Evolutionary conservation across 495 filamentous ascomycete genomes (phyloP), one percentile per base, ranked within the genome.

Genomic region (Elaphomyces granulatus): DNA sequence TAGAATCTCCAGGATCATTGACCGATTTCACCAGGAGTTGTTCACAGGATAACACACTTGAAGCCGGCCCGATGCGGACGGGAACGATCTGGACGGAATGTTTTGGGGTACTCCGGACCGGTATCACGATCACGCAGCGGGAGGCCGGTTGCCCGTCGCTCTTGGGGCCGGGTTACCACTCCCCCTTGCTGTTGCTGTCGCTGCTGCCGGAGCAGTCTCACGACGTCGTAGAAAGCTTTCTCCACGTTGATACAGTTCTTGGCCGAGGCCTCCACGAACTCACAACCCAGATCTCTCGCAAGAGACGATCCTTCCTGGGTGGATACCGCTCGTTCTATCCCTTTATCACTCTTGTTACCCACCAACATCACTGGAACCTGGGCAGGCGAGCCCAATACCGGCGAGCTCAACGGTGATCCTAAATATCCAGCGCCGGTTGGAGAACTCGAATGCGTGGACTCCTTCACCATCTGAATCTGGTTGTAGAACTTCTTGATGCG

Each of bases 211-310:
- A 96, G 64, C 51, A 87, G 81, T 41, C 92, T 72, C 16, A 98
- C 90, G 9, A 98, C 92, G 50, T 98, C 90, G 61, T 94, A 95
- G 55, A 98, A 98, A 2, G 90, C 92, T 67, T 88, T 94, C 55
- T 98, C 90, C 18, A 98, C 90, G 52, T 98, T 96, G 66, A 95
- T 84, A 67, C 90, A 95, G 53, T 94, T 94, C 67, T 96, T 95
- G n/a, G 90, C 90, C 10, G 88, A 95, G 3, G 90, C 90, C 59
- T 96, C 90, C 42, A 96, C 87, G 51, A 96, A 98, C 44, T 96
- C 90, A 60, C 90, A 98, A 37, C 83, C 84, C 26, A 98, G 68
- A 53, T 94, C 84, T 53, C 85, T 81, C 30, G 90, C 92, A 15
- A 96, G 61, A 17, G 85, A 85, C 43, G 84, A 83, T 3, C 90